Evolutionary conservation across 176 grass and related monocot species (phyloP).

Genomic region (Carex myosuroides): DNA sequence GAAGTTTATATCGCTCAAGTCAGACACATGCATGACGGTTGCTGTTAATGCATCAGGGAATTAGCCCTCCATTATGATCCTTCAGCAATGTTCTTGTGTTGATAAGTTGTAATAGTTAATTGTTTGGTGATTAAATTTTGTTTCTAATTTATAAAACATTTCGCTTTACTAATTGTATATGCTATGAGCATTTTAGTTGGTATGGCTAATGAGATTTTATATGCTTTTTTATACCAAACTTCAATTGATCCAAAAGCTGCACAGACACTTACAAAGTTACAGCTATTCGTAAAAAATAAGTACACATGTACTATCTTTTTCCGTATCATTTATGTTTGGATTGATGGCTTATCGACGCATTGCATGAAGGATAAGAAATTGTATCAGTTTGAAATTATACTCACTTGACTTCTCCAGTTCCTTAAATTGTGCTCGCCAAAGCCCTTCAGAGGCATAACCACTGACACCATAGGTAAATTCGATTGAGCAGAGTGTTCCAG

Average conservation of each 20-base stretch:
- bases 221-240: not conserved
- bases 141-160: not conserved
- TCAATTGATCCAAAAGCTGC: not conserved
- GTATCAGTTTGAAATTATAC: slow-evolving; percentile 7
- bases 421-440: slow-evolving; percentile 93
- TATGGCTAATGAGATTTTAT: not conserved
- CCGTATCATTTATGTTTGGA: not conserved
- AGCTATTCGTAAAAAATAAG: not conserved
- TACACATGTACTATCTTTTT: not conserved
- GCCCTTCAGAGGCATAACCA: slow-evolving; percentile 95
- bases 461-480: slow-evolving; percentile 87
- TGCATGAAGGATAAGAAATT: slow-evolving; percentile 1
- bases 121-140: not conserved
- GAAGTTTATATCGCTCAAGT: not conserved
- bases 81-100: not conserved
- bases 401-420: slow-evolving; percentile 95
- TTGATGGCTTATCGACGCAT: not conserved
- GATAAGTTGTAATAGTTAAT: not conserved
- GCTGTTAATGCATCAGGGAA: not conserved
- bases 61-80: not conserved
- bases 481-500: slow-evolving; percentile 81
- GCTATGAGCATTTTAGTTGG: not conserved
- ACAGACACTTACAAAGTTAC: not conserved
- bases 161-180: not conserved
- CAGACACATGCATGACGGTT: not conserved